phyloP scores from a whole-genome alignment of 345 rosid genomes.

The Gossypium longicalyx region DNA sequence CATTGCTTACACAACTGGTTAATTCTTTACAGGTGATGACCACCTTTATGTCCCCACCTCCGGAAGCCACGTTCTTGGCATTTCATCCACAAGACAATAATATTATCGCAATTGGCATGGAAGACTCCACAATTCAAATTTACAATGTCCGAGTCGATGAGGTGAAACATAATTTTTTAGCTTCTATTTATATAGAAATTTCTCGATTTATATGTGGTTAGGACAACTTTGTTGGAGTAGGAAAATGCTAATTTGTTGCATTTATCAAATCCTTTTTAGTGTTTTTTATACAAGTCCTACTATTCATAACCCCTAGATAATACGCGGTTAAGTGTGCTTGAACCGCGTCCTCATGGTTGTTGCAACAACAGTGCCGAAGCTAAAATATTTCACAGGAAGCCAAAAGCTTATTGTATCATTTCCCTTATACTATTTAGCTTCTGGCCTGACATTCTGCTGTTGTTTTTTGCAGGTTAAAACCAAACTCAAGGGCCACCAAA shows the following conservation, averaged over 20 bases:
- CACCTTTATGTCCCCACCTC: constrained; percentile 29
- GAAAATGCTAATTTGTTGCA: background rate
- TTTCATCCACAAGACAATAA: constrained; percentile 41
- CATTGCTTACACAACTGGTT: background rate
- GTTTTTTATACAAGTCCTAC: no score
- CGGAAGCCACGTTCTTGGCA: constrained; percentile 32
- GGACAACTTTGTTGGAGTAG: background rate
- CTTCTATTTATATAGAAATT: background rate
- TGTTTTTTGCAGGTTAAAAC: constrained; percentile 28
- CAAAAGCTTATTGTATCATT: background rate
- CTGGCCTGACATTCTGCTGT: background rate
- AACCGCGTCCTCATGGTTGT: no score
- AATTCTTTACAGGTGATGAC: constrained; percentile 15
- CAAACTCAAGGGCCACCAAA: constrained; percentile 39
- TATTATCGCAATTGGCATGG: constrained; percentile 36
- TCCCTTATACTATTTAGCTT: background rate
- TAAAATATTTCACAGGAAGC: background rate
- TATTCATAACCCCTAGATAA: no score
- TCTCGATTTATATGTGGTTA: background rate
- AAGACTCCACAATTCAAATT: constrained; percentile 30
- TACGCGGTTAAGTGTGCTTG: no score
- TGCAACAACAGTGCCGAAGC: no score
- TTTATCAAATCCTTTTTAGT: background rate
- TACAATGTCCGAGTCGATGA: constrained; percentile 28
- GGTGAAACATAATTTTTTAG: constrained; percentile 20